These are phyloP conservation scores for Solanum aculeatissimum DNA, from an alignment of 305 asterid genomes.

Conservation along the genomic window DNA sequence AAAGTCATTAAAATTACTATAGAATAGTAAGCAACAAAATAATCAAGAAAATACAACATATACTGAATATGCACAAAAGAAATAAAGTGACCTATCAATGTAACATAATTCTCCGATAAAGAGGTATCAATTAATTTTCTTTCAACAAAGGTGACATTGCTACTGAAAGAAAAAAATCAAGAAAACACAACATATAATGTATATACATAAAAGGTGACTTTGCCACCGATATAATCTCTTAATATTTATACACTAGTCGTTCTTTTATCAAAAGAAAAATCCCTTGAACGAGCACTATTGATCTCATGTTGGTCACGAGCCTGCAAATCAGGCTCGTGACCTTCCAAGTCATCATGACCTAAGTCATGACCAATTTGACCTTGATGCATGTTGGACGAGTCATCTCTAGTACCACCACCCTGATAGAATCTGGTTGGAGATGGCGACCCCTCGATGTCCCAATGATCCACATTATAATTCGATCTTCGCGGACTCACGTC, in stretches of 20 bases:
- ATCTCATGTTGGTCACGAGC: conserved; percentile 22
- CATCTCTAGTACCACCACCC: conserved; percentile 1
- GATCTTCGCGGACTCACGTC: conserved; percentile 22
- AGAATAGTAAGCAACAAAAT: background rate
- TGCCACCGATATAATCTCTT: background rate
- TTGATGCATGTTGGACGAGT: conserved; percentile 10
- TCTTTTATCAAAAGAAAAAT: conserved; percentile 45
- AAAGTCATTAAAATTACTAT: background rate
- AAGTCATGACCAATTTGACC: conserved; percentile 25
- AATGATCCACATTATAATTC: conserved; percentile 17
- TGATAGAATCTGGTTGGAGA: conserved; percentile 35
- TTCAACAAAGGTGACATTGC: background rate
- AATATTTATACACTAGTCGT: background rate
- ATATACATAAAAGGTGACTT: background rate
- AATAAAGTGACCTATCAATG: background rate
- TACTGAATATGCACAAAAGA: background rate
- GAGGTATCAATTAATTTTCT: background rate
- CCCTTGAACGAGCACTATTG: conserved; percentile 16
- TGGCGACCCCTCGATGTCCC: conserved; percentile 37
- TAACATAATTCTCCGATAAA: background rate
- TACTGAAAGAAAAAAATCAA: no score
- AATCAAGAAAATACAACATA: background rate
- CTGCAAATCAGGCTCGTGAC: conserved; percentile 3
- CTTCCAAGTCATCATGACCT: background rate
- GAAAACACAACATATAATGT: no score